Base-by-base conservation (phyloP, 306 rosid genomes). In the Clitoria ternatea region DNA sequence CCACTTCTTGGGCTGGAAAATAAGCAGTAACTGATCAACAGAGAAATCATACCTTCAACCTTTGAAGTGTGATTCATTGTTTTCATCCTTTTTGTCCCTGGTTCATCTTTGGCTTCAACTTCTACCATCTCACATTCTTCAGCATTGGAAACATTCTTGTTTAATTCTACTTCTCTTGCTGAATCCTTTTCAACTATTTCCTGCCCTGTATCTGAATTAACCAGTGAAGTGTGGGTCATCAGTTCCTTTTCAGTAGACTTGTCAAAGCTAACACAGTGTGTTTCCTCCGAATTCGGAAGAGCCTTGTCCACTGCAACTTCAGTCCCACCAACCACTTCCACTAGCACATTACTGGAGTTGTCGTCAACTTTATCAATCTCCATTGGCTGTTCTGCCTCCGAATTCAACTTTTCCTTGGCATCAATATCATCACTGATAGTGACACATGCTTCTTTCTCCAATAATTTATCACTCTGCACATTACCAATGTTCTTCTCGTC, bases 151-250 rank as follows among this genome's bases (percentile, higher is more conserved):
- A 66, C 53, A 27, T 61, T 50, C 12, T 52, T 48, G 32, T 27
- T 23, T 37, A 61, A 45, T 29, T 49, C 43, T 23, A 6, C 36
- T 37, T 60, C 64, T 56, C 33, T 10, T 8, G 56, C 60, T 17
- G 56, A 37, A 47, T 59, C 69, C 77, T 29, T 55, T 29, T 77
- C 82, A 62, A 61, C 67, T 44, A 72, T 61, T 26, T 40, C 67
- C 68, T 80, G 73, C 29, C 82, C 78, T 4, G 73, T 78, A 36
- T 71, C 82, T 24, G 78, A 78, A 55, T 48, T 45, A 55, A 44
- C 54, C 33, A 53, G 69, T 43, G 73, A 45, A 35, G 47, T 27
- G 32, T 23, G 56, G 0, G 45, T 0, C 27, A 26, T 43, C 29
- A 0, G 37, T 69, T 59, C 73, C 60, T 59, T 74, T 13, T 69